A percentile compares a stretch with the other conserved stretches of the same genome.
Conservation (phyloP, 805 yeast genomes). For the Saccharomycopsis malanga region DNA sequence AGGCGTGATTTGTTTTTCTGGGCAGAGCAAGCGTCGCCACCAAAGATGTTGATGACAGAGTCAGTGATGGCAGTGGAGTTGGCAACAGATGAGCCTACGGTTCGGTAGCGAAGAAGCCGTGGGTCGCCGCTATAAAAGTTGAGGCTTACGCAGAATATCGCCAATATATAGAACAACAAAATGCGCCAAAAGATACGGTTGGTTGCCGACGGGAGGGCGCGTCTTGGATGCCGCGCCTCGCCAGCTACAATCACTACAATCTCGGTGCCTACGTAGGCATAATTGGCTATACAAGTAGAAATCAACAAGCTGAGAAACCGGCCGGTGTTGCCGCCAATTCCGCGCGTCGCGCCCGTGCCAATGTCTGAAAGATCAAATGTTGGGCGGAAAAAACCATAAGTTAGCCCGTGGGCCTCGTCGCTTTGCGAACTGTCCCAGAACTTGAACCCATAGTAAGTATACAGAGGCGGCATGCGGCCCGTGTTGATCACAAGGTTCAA, state of each 20-base stretch:
- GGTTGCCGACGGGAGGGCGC: conserved; percentile 74
- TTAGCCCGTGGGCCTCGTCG: conserved; percentile 36
- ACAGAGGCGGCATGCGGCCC: conserved; percentile 46
- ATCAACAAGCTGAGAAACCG: conserved; percentile 52
- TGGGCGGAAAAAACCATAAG: conserved; percentile 72
- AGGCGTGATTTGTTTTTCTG: conserved; percentile 2
- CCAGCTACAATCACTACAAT: conserved; percentile 80
- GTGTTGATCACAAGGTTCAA: conserved; percentile 59
- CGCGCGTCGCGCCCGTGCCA: conserved; percentile 47
- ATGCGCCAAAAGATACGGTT: conserved; percentile 69
- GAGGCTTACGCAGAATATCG: conserved; percentile 63
- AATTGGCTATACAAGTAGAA: conserved; percentile 58
- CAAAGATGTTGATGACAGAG: conserved; percentile 12
- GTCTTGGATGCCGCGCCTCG: conserved; percentile 74
- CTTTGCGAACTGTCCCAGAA: conserved; percentile 56
- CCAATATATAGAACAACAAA: conserved; percentile 54
- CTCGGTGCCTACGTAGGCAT: conserved; percentile 78
- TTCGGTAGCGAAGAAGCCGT: conserved; percentile 48
- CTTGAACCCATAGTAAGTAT: conserved; percentile 51
- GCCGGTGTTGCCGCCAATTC: conserved; percentile 57
- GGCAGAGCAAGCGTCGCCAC: conserved; percentile 5
- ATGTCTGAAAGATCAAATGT: conserved; percentile 57
- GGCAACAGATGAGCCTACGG: background rate
- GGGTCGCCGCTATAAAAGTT: conserved; percentile 79
- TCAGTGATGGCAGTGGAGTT: conserved; percentile 13